Conservation (phyloP, 345 rosid genomes). For the Pugionium cornutum region DNA sequence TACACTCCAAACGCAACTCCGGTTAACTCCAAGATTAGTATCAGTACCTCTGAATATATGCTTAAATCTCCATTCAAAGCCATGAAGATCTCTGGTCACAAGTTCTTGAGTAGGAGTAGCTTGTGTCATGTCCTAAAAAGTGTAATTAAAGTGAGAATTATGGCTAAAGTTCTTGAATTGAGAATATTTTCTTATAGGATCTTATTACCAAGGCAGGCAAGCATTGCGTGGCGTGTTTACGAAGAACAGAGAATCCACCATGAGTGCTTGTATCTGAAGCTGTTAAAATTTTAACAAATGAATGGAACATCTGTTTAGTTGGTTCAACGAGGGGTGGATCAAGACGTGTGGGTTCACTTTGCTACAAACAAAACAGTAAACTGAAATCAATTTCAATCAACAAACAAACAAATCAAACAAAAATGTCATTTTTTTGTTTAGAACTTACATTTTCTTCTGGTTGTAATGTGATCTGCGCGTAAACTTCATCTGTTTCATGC, state of each 20-base stretch:
- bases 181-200: not conserved
- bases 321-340: conserved; percentile 57
- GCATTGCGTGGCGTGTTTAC: conserved; percentile 83
- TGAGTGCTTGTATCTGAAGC: conserved; percentile 95
- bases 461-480: conserved; percentile 79
- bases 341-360: conserved; percentile 59
- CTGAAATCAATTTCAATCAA: too few relatives aligned
- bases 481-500: conserved; percentile 85
- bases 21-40: not conserved
- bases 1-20: too few relatives aligned
- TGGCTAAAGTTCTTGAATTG: not conserved
- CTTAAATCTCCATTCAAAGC: conserved; percentile 79
- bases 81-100: conserved; percentile 74
- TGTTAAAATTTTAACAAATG: conserved; percentile 80
- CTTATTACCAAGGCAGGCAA: conserved; percentile 61
- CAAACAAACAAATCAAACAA: not conserved
- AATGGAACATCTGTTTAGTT: conserved; percentile 51
- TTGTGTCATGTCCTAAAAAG: conserved; percentile 52
- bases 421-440: not conserved
- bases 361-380: conserved; percentile 40
- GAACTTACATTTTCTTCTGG: conserved; percentile 66
- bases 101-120: conserved; percentile 71
- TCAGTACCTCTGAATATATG: conserved; percentile 72
- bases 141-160: conserved; percentile 9
- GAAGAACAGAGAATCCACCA: conserved; percentile 91